These are phyloP conservation scores for Chaetoscypha palmicola DNA, from an alignment of 2,329 filamentous ascomycete genomes.

Conservation along the genomic window DNA sequence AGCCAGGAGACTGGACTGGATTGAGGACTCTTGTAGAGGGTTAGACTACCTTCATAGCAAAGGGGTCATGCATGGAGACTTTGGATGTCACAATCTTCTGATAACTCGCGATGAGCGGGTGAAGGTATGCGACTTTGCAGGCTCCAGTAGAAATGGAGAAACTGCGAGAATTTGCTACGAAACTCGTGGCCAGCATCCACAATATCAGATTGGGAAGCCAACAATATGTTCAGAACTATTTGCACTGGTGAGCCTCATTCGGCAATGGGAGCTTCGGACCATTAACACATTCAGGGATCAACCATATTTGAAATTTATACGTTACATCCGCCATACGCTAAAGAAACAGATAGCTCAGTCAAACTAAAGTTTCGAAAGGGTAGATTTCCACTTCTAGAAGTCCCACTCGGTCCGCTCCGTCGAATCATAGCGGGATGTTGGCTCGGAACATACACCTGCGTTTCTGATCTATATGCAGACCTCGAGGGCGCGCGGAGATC, in stretches of 20 bases:
- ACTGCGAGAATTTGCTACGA: conserved; percentile 6
- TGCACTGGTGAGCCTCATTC: conserved; percentile 1
- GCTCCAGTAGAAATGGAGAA: conserved; percentile 4
- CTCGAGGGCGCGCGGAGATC: too few relatives aligned
- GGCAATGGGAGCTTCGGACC: neutral
- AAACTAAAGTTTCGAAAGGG: neutral
- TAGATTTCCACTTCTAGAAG: neutral
- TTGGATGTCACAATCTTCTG: conserved; percentile 13
- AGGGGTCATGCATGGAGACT: conserved; percentile 9
- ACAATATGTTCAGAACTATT: conserved; percentile 8
- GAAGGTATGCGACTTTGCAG: conserved; percentile 12
- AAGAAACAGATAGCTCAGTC: neutral
- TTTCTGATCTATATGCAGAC: too few relatives aligned
- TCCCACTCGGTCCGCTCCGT: neutral
- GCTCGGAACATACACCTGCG: neutral
- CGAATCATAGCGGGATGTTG: neutral
- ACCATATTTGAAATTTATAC: neutral
- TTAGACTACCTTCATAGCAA: conserved; percentile 3
- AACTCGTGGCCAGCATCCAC: conserved; percentile 8
- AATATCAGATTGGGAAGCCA: conserved; percentile 1
- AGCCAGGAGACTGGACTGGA: neutral
- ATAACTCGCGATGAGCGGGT: neutral
- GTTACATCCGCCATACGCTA: neutral
- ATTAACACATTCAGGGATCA: neutral
- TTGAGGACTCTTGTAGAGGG: neutral